These are phyloP conservation scores for Oryza glaberrima DNA, from an alignment of 176 grass and related monocot genomes.

Conservation along the genomic window DNA sequence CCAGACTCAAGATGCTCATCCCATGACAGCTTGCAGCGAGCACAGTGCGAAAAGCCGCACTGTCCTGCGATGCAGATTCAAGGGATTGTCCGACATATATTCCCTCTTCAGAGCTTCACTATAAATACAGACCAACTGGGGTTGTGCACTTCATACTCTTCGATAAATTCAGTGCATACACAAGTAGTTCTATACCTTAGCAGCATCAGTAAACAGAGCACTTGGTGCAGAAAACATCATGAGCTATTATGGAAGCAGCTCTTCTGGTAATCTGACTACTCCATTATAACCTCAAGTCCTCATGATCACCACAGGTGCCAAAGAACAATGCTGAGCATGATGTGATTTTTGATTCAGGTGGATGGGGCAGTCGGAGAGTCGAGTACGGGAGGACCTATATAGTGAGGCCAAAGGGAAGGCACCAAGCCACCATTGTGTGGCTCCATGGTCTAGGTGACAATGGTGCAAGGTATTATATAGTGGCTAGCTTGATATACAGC, in stretches of 20 bases:
- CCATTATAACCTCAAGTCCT: not conserved
- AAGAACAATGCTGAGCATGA: slow-evolving; percentile 21
- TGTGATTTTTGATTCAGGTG: slow-evolving; percentile 53
- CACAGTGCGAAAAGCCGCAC: slow-evolving; percentile 34
- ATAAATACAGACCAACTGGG: slow-evolving; percentile 69
- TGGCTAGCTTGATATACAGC: not conserved
- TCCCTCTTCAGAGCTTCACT: slow-evolving; percentile 50
- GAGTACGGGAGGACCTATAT: slow-evolving; percentile 84
- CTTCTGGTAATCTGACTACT: slow-evolving; percentile 63
- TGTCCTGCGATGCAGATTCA: slow-evolving; percentile 61
- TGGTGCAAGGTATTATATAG: slow-evolving; percentile 66
- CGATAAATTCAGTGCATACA: slow-evolving; percentile 25
- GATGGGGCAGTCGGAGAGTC: slow-evolving; percentile 42
- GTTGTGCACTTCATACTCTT: slow-evolving; percentile 42
- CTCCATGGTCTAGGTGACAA: slow-evolving; percentile 91
- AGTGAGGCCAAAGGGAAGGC: slow-evolving; percentile 87
- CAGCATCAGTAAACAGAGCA: slow-evolving; percentile 25
- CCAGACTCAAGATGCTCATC: slow-evolving; percentile 51
- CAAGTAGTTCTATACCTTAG: slow-evolving; percentile 1
- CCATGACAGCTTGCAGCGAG: slow-evolving; percentile 40
- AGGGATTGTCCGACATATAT: slow-evolving; percentile 49
- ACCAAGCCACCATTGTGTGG: slow-evolving; percentile 84
- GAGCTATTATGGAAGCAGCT: slow-evolving; percentile 80
- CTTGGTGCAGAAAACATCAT: slow-evolving; percentile 47
- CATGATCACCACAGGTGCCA: not conserved